Percentiles rank a stretch among this genome's conserved stretches.
Evolutionary conservation across 352 stramenopile species (phyloP).

Genomic region (Peronospora tabacina): DNA sequence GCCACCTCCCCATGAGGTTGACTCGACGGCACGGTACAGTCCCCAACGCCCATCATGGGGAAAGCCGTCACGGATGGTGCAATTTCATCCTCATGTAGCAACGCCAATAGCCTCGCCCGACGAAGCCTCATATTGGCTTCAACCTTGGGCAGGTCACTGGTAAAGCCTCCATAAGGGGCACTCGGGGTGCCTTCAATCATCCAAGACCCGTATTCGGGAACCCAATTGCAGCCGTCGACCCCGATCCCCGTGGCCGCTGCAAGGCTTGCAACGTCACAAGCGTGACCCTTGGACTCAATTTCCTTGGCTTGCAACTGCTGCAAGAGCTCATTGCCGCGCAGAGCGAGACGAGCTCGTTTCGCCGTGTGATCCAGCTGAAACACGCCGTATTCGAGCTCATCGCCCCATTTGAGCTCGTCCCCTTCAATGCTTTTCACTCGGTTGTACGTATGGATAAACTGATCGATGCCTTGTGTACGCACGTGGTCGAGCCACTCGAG

Average conservation of each 20-base stretch:
- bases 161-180: conserved; percentile 92
- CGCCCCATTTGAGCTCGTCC: conserved; percentile 95
- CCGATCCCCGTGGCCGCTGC: conserved; percentile 15
- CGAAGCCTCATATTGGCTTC: conserved; percentile 97
- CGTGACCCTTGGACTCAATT: conserved; percentile 33
- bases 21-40: conserved; percentile 81
- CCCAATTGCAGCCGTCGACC: conserved; percentile 93
- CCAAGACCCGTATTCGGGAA: conserved; percentile 98
- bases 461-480: conserved; percentile 90
- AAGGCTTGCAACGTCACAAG: conserved; percentile 13
- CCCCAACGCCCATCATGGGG: conserved; percentile 92
- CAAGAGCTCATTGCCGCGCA: conserved; percentile 93
- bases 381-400: conserved; percentile 98
- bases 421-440: conserved; percentile 92
- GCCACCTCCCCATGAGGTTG: conserved; percentile 72
- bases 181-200: conserved; percentile 98
- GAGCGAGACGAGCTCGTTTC: conserved; percentile 85
- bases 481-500: conserved; percentile 94
- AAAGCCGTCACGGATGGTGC: conserved; percentile 95
- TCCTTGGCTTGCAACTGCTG: conserved; percentile 90
- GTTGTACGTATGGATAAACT: conserved; percentile 97
- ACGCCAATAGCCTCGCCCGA: conserved; percentile 89
- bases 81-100: conserved; percentile 93
- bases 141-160: conserved; percentile 91
- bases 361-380: conserved; percentile 89